Percentiles rank a stretch among this genome's conserved stretches.
These are phyloP conservation scores for Babesia bigemina DNA, from an alignment of 169 alveolate genomes.

Conservation along the genomic window DNA sequence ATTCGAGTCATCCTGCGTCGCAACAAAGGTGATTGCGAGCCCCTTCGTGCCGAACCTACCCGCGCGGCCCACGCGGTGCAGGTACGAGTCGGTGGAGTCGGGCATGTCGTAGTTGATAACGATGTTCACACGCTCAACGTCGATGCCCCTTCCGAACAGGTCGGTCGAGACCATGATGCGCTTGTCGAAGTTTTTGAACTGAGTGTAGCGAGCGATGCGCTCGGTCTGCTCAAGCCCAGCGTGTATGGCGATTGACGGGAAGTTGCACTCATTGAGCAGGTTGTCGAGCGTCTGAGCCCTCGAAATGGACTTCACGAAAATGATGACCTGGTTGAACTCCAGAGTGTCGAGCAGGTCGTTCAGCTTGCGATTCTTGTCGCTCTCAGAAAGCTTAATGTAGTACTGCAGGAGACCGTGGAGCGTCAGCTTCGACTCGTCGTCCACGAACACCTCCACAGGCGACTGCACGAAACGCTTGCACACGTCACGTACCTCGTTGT, in stretches of 20 bases:
- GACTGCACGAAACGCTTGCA: constrained; percentile 97
- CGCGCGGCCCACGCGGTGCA: constrained; percentile 98
- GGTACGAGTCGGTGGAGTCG: constrained; percentile 86
- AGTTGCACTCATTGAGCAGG: constrained; percentile 94
- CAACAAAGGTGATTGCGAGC: constrained; percentile 95
- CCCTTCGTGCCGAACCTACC: constrained; percentile 99
- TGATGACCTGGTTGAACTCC: constrained; percentile 98
- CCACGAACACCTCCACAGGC: constrained; percentile 98
- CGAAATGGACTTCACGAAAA: constrained; percentile 94
- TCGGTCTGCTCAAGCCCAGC: constrained; percentile 86
- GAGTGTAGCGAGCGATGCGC: constrained; percentile 93
- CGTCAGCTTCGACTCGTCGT: constrained; percentile 97
- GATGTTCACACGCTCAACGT: constrained; percentile 98
- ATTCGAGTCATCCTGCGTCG: constrained; percentile 91
- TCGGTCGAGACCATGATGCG: constrained; percentile 99
- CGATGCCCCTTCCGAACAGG: constrained; percentile 99
- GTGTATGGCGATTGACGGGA: constrained; percentile 99
- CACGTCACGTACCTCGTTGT: constrained; percentile 92
- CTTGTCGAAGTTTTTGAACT: constrained; percentile 96
- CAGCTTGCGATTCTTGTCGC: constrained; percentile 95
- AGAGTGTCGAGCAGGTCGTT: constrained; percentile 95
- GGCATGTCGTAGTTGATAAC: constrained; percentile 99
- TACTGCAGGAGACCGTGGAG: constrained; percentile 98
- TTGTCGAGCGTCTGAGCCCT: constrained; percentile 95
- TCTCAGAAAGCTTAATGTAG: constrained; percentile 96